Percentiles rank a stretch among this genome's conserved stretches.
Evolutionary conservation across 179 eudicot species (phyloP).

Genomic region (Silene coronaria): DNA sequence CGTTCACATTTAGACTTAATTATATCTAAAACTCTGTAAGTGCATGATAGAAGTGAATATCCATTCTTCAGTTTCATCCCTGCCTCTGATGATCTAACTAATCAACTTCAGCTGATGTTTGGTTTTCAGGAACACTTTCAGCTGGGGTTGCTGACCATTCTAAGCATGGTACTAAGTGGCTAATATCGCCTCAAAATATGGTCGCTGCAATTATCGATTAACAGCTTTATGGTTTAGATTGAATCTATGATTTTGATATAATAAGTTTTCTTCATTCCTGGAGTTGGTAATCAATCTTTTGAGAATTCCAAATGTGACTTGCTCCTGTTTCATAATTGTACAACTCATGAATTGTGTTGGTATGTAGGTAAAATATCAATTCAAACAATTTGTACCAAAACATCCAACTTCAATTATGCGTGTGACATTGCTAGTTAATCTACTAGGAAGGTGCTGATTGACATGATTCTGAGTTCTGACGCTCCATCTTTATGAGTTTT

Average conservation of each 20-base stretch:
- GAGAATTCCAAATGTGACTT: neutral
- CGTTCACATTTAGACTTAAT: neutral
- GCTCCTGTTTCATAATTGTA: no score
- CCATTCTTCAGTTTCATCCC: neutral
- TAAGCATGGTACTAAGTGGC: neutral
- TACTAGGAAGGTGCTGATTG: neutral
- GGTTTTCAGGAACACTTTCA: neutral
- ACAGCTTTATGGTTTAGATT: neutral
- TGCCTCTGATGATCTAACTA: neutral
- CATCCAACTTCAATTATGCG: neutral
- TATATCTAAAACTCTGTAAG: neutral
- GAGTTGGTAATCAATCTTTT: neutral
- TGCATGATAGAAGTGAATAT: neutral
- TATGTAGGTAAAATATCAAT: neutral
- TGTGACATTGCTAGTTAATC: neutral
- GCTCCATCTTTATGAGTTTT: neutral
- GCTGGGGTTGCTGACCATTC: slow-evolving; percentile 4
- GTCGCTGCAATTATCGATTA: neutral
- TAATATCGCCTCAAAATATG: neutral
- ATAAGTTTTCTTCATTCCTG: neutral
- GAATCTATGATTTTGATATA: neutral
- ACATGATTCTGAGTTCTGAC: no score
- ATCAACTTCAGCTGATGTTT: neutral
- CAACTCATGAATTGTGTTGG: no score
- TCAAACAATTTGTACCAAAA: neutral